phyloP scores from a whole-genome alignment of 495 filamentous ascomycete species.

The Pyrenopolyporus hunteri region DNA sequence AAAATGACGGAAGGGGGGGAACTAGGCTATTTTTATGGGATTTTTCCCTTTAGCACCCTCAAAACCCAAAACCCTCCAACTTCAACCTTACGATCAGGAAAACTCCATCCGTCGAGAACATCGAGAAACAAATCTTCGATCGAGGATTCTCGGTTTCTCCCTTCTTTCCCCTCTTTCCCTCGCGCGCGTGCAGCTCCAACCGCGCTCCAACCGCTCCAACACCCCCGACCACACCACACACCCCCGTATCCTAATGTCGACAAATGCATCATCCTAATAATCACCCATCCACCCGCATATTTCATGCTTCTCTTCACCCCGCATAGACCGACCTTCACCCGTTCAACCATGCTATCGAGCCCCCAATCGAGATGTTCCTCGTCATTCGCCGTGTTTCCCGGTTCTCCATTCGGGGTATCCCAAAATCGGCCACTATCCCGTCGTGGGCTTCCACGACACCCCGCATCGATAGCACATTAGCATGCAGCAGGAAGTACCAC shows the following conservation, averaged over 20 bases:
- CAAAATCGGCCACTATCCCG: constrained; percentile 23
- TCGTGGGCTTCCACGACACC: constrained; percentile 35
- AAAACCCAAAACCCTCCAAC: background rate
- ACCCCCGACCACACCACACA: no score
- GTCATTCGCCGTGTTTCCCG: constrained; percentile 20
- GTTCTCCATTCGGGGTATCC: constrained; percentile 24
- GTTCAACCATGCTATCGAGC: constrained; percentile 28
- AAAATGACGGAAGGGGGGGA: background rate
- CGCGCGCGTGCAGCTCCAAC: constrained; percentile 10
- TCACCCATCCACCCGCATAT: constrained; percentile 33
- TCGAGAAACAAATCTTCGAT: constrained; percentile 3
- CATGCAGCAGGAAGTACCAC: constrained; percentile 43
- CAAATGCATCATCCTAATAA: constrained; percentile 27
- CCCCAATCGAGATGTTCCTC: constrained; percentile 33
- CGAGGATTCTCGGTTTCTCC: background rate
- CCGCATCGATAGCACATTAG: constrained; percentile 27
- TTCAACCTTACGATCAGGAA: background rate
- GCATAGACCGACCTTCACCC: constrained; percentile 16
- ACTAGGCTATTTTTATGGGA: constrained; percentile 2
- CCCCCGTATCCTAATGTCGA: constrained; percentile 24
- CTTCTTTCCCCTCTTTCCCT: background rate
- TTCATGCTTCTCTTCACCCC: constrained; percentile 23
- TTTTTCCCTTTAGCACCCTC: background rate
- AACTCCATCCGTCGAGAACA: background rate
- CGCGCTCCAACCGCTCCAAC: no score